phyloP scores from a whole-genome alignment of 805 yeast genomes.

The Martiniozyma abietophila region DNA sequence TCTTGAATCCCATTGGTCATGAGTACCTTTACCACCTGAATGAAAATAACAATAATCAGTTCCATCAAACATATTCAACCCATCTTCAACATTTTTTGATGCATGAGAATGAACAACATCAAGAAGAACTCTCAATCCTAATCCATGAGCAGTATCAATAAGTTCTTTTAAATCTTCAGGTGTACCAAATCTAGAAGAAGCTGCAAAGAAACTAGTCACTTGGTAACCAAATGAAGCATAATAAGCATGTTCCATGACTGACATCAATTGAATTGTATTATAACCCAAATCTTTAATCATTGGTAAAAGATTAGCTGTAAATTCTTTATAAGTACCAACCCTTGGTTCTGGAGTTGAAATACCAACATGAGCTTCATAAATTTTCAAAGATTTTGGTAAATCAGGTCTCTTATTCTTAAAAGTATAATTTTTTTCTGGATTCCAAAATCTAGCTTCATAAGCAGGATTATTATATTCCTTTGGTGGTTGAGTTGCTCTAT shows the following conservation, averaged over 20 bases:
- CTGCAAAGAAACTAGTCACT: slow-evolving; percentile 85
- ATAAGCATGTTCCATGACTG: slow-evolving; percentile 97
- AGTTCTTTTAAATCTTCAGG: slow-evolving; percentile 92
- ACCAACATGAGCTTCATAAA: slow-evolving; percentile 94
- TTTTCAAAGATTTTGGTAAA: slow-evolving; percentile 47
- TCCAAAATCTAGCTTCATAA: slow-evolving; percentile 92
- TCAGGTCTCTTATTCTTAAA: slow-evolving; percentile 62
- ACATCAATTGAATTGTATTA: slow-evolving; percentile 93
- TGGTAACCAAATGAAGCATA: slow-evolving; percentile 98
- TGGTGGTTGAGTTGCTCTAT: slow-evolving; percentile 70
- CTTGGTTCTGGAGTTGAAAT: slow-evolving; percentile 86
- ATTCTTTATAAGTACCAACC: slow-evolving; percentile 78
- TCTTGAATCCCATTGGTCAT: slow-evolving; percentile 94
- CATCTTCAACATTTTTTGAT: slow-evolving; percentile 89
- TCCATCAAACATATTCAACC: slow-evolving; percentile 88
- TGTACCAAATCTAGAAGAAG: slow-evolving; percentile 83
- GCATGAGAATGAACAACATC: slow-evolving; percentile 97
- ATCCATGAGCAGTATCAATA: slow-evolving; percentile 82
- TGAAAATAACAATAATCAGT: slow-evolving; percentile 94
- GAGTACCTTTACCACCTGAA: slow-evolving; percentile 75
- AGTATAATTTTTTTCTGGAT: slow-evolving; percentile 48
- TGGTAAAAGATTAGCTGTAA: slow-evolving; percentile 75
- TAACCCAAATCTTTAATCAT: slow-evolving; percentile 77
- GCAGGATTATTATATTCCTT: slow-evolving; percentile 36
- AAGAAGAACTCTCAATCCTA: slow-evolving; percentile 77